Percentiles rank a stretch among this genome's conserved stretches.
Evolutionary conservation across 106 monocot genomes (phyloP).

Genomic region (Platanthera zijinensis): DNA sequence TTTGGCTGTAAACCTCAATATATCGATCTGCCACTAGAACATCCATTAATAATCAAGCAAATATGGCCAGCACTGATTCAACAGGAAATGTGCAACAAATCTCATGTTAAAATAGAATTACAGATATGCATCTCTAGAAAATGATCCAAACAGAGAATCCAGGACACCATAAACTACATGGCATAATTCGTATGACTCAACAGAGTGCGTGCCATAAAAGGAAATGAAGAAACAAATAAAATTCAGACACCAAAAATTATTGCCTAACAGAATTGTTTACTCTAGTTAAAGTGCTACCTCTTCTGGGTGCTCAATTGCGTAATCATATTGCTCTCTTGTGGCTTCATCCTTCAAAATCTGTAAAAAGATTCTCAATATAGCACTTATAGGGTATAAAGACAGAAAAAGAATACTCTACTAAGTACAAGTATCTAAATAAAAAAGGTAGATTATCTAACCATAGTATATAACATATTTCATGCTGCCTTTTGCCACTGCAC

Average conservation of each 20-base stretch:
- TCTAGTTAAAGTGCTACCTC: slow-evolving; percentile 45
- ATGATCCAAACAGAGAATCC: neutral
- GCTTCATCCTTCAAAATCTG: slow-evolving; percentile 95
- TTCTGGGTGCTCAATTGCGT: slow-evolving; percentile 98
- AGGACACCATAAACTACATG: neutral
- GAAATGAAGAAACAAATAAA: neutral
- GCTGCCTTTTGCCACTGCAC: neutral
- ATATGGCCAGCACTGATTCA: neutral
- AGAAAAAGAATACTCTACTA: neutral
- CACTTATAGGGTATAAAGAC: neutral
- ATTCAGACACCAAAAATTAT: neutral
- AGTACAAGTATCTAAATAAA: neutral
- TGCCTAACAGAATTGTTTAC: neutral
- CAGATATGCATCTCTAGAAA: neutral
- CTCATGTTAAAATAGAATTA: neutral
- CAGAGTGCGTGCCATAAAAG: neutral
- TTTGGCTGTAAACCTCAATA: neutral
- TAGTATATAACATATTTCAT: neutral
- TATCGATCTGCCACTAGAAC: neutral
- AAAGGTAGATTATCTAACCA: neutral
- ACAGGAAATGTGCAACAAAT: neutral
- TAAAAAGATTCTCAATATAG: slow-evolving; percentile 7
- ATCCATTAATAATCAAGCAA: neutral
- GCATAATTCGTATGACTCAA: neutral
- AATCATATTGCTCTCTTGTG: slow-evolving; percentile 93